Evolutionary conservation across 2,329 filamentous ascomycete species (phyloP), one percentile per base, ranked within the genome.

Genomic region (Fusarium sororula): DNA sequence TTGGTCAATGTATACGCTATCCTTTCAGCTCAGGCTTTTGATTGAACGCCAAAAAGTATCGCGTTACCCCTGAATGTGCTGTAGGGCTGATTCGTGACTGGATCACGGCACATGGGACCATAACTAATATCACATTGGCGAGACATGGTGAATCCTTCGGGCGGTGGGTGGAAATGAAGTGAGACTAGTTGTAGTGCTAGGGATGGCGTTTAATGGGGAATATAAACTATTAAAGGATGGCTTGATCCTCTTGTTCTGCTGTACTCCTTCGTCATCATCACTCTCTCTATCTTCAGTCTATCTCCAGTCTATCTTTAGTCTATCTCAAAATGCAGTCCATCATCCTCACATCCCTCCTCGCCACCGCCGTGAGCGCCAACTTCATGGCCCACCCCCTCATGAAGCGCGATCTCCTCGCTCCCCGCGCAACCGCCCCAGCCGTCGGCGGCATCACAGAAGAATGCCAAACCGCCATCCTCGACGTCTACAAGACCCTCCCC

Each of bases 341-440:
- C 57, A 28, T 78, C 70, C 39, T 80, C 72, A 66, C 75, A 55
- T 68, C 75, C 53, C 72, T 81, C 66, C 68, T 78, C 60, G 74
- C 77, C 50, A 66, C 79, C 9, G 80, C 78, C 70, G 73, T 74
- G 22, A 73, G 66, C 35, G 63, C 63, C 61, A 75, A 79, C 73
- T 77, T 78, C 75, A 76, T 79, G 71, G 70, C 75, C n/a, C 76
- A 80, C 55, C 75, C 77, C 42, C 72, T 78, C 61, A 72, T 78
- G 74, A 75, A 74, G 68, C 78, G 76, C 63, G 73, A 73, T 53
- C 61, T 72, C 50, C 55, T 80, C 55, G 48, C 73, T 5, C 75
- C 80, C 13, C 80, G 80, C 32, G 68, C 75, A 59, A 79, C 78
- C 28, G 73, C 41, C 5, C 17, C 60, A 32, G 56, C 48, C 14